Evolutionary conservation across 2,329 filamentous ascomycete genomes (phyloP).

Genomic region (Fusarium drepaniforme): DNA sequence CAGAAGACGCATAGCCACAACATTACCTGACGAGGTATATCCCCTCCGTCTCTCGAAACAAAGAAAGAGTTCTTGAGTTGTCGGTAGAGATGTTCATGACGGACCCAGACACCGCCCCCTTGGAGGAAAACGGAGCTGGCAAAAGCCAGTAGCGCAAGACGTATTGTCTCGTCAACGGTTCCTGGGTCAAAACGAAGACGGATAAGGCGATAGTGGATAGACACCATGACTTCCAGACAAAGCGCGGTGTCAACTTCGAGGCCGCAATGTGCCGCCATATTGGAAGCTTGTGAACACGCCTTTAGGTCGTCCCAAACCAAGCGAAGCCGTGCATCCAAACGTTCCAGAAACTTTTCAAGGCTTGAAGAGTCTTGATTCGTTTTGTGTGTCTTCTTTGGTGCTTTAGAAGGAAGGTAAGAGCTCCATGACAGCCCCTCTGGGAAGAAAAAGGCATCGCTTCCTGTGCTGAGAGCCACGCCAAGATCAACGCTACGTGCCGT

Average conservation of each 20-base stretch:
- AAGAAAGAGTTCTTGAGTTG: background rate
- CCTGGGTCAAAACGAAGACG: background rate
- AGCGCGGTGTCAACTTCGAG: background rate
- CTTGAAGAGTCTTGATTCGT: background rate
- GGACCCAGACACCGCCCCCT: background rate
- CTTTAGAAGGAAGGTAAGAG: background rate
- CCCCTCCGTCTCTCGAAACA: too few species aligned
- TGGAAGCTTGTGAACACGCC: background rate
- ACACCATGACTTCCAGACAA: background rate
- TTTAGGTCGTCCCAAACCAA: background rate
- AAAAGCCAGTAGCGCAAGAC: background rate
- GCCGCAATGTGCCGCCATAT: background rate
- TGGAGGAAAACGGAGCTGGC: background rate
- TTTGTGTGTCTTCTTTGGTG: background rate
- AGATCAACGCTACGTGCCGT: background rate
- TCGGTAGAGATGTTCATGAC: background rate
- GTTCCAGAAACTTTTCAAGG: fast-evolving
- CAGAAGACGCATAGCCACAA: too few species aligned
- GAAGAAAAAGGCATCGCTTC: background rate
- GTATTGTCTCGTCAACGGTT: background rate
- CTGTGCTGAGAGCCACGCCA: background rate
- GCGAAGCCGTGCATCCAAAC: background rate
- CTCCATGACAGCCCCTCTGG: background rate
- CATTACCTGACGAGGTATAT: too few species aligned
- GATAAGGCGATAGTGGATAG: background rate